A percentile compares a stretch with the other conserved stretches of the same genome.
These are phyloP conservation scores for Simplicillium aogashimaense DNA, from an alignment of 2,329 filamentous ascomycete genomes.

Conservation along the genomic window DNA sequence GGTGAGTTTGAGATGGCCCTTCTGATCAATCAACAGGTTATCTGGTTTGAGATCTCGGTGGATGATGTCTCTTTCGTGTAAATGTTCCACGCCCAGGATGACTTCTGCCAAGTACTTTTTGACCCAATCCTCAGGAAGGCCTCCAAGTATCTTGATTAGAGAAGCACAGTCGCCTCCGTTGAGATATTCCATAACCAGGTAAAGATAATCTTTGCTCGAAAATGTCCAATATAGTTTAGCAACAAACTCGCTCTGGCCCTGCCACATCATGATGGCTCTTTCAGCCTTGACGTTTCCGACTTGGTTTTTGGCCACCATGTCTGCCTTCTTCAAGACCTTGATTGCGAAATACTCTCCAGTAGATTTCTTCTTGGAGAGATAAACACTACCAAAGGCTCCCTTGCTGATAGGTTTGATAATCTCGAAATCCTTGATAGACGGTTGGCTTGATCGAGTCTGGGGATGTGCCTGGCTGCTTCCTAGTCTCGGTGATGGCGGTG, in stretches of 20 bases:
- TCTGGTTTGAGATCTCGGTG: conserved; percentile 96
- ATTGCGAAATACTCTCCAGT: conserved; percentile 98
- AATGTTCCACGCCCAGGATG: conserved; percentile 89
- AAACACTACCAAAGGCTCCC: conserved; percentile 95
- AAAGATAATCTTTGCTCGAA: conserved; percentile 97
- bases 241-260: conserved; percentile 97
- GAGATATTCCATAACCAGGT: conserved; percentile 97
- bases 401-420: conserved; percentile 99
- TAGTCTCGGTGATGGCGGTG: conserved; percentile 74
- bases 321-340: conserved; percentile 97
- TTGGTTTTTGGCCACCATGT: conserved; percentile 99
- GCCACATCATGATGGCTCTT: conserved; percentile 99
- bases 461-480: conserved; percentile 66
- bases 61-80: conserved; percentile 89
- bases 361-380: conserved; percentile 95
- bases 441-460: conserved; percentile 79
- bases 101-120: conserved; percentile 97
- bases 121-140: conserved; percentile 91
- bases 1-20: conserved; percentile 90
- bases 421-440: conserved; percentile 98
- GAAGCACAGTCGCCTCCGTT: conserved; percentile 97
- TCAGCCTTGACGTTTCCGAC: conserved; percentile 99
- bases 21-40: conserved; percentile 93
- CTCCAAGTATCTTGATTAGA: conserved; percentile 86
- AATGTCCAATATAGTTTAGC: conserved; percentile 99